A percentile compares a stretch with the other conserved stretches of the same genome.
phyloP scores from a whole-genome alignment of 345 rosid genomes.

The Dipteronia dyeriana region DNA sequence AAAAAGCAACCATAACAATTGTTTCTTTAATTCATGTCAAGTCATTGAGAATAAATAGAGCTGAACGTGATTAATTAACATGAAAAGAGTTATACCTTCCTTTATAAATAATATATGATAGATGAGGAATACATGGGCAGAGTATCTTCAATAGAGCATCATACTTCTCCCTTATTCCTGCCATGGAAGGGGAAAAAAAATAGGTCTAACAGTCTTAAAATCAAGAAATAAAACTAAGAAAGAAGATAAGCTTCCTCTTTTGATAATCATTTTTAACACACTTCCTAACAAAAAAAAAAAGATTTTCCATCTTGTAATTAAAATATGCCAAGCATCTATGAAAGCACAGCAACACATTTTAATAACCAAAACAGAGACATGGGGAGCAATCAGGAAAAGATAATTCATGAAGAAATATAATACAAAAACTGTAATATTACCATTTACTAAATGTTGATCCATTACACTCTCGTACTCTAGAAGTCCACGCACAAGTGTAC shows the following conservation, averaged over 20 bases:
- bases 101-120: conserved; percentile 41
- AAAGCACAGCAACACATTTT: conserved; percentile 3
- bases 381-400: neutral
- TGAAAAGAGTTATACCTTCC: conserved; percentile 60
- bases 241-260: conserved; percentile 5
- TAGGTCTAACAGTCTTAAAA: conserved; percentile 13
- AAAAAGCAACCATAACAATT: neutral
- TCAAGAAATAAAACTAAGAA: neutral
- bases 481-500: conserved; percentile 64
- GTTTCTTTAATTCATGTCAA: conserved; percentile 8
- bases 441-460: conserved; percentile 51
- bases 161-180: conserved; percentile 73
- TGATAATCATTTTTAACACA: neutral
- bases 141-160: conserved; percentile 53
- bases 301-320: neutral
- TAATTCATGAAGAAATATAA: conserved; percentile 6
- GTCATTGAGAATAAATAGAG: conserved; percentile 1
- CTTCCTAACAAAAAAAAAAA: neutral
- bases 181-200: conserved; percentile 7
- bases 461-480: conserved; percentile 49
- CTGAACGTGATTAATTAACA: neutral
- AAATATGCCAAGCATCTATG: neutral
- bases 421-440: conserved; percentile 31
- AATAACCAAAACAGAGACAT: neutral
- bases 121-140: conserved; percentile 51